phyloP scores from a whole-genome alignment of 164 flowering plant genomes.

The Kingdonia uniflora region DNA sequence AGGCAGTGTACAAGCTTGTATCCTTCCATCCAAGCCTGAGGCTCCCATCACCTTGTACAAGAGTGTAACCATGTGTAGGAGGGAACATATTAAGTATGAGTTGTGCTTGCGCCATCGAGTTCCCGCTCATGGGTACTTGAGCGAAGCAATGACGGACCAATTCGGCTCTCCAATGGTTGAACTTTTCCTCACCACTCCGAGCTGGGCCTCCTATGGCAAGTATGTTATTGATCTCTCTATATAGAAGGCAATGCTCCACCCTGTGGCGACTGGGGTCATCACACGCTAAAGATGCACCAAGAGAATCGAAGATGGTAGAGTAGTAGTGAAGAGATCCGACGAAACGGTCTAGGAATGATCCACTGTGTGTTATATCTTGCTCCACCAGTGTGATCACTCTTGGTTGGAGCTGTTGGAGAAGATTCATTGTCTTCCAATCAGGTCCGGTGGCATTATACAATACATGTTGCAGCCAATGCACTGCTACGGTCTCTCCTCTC shows the following conservation, averaged over 20 bases:
- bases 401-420: conserved; percentile 35
- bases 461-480: conserved; percentile 66
- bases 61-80: conserved; percentile 51
- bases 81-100: conserved; percentile 61
- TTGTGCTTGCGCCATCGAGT: conserved; percentile 65
- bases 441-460: conserved; percentile 56
- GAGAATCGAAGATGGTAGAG: conserved; percentile 56
- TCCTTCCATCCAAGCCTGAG: conserved; percentile 68
- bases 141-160: conserved; percentile 26
- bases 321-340: conserved; percentile 61
- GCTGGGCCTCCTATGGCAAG: conserved; percentile 68
- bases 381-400: conserved; percentile 52
- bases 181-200: conserved; percentile 65
- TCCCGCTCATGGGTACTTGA: conserved; percentile 51
- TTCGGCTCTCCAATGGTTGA: conserved; percentile 42
- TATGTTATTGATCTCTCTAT: conserved; percentile 49
- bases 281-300: conserved; percentile 27
- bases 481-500: conserved; percentile 45
- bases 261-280: conserved; percentile 35
- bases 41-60: conserved; percentile 53
- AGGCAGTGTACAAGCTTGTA: conserved; percentile 63
- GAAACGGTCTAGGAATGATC: conserved; percentile 57
- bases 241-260: conserved; percentile 41
- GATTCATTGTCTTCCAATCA: conserved; percentile 53
- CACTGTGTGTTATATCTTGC: conserved; percentile 38